A percentile compares a stretch with the other conserved stretches of the same genome.
These are phyloP conservation scores for Candida parachauliodes DNA, from an alignment of 805 yeast genomes.

Conservation along the genomic window DNA sequence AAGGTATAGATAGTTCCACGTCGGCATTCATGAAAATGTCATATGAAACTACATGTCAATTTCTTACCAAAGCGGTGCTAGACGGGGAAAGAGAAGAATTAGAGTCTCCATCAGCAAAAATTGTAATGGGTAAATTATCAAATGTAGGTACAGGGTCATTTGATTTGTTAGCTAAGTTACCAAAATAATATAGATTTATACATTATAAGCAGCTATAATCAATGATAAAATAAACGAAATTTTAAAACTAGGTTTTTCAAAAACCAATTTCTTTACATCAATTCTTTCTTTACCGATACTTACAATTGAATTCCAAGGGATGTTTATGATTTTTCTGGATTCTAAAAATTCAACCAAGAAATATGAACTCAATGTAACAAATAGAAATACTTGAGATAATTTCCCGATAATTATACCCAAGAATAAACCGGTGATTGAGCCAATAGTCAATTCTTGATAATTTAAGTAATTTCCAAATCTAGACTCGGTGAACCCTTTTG, in stretches of 20 bases:
- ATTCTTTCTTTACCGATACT: constrained; percentile 31
- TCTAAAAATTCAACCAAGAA: constrained; percentile 51
- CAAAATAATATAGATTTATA: constrained; percentile 18
- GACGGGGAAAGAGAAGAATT: constrained; percentile 86
- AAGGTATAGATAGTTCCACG: constrained; percentile 93
- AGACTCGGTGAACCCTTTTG: constrained; percentile 10
- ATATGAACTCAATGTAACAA: constrained; percentile 44
- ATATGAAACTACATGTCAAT: constrained; percentile 96
- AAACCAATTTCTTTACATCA: constrained; percentile 48
- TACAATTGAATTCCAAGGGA: constrained; percentile 41
- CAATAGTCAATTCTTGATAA: constrained; percentile 61
- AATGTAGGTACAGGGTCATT: constrained; percentile 96
- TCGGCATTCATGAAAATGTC: constrained; percentile 99
- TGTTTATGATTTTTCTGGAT: constrained; percentile 47
- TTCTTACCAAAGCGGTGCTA: constrained; percentile 92
- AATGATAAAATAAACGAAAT: constrained; percentile 52
- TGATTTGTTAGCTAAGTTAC: constrained; percentile 63
- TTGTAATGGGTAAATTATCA: constrained; percentile 87
- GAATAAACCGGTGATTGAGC: constrained; percentile 58
- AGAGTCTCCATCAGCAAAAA: constrained; percentile 88
- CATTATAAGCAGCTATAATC: constrained; percentile 56
- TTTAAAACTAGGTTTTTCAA: constrained; percentile 62
- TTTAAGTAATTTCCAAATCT: constrained; percentile 46
- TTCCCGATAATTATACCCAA: constrained; percentile 62
- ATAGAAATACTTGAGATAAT: constrained; percentile 50